Conservation (phyloP, 2,329 filamentous ascomycete genomes). For the Drechslera avenae region DNA sequence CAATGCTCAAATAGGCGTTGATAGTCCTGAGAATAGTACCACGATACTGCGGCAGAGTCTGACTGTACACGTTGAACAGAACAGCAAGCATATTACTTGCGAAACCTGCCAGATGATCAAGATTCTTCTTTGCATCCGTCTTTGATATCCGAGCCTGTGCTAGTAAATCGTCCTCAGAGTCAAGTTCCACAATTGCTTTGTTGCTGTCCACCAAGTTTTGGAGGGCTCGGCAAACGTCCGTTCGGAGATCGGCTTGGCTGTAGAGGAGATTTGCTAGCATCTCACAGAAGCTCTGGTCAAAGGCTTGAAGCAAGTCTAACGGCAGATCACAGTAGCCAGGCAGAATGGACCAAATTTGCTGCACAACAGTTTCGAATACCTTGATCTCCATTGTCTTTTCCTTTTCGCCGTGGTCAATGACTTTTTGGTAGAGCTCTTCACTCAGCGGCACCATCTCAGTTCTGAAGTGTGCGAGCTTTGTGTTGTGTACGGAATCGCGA, state of each 20-base stretch:
- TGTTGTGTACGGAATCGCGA: constrained; percentile 88
- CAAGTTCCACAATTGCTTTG: constrained; percentile 74
- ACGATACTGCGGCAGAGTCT: constrained; percentile 90
- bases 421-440: constrained; percentile 84
- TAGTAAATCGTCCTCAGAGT: constrained; percentile 72
- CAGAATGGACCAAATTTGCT: constrained; percentile 92
- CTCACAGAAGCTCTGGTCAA: constrained; percentile 89
- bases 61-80: constrained; percentile 98
- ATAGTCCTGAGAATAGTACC: constrained; percentile 92
- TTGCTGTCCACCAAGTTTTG: constrained; percentile 92
- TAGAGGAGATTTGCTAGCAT: constrained; percentile 90
- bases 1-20: constrained; percentile 91
- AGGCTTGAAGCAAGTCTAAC: constrained; percentile 70
- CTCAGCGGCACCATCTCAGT: constrained; percentile 86
- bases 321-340: constrained; percentile 95
- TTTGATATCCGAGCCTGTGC: constrained; percentile 80
- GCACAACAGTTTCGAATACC: constrained; percentile 94
- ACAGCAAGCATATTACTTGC: constrained; percentile 91
- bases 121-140: constrained; percentile 74
- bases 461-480: constrained; percentile 82
- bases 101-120: constrained; percentile 78
- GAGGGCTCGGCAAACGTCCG: constrained; percentile 84
- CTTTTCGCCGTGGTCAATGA: constrained; percentile 78
- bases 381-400: constrained; percentile 97
- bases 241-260: constrained; percentile 83